phyloP scores from a whole-genome alignment of 495 filamentous ascomycete species.

The Viridothelium virens region DNA sequence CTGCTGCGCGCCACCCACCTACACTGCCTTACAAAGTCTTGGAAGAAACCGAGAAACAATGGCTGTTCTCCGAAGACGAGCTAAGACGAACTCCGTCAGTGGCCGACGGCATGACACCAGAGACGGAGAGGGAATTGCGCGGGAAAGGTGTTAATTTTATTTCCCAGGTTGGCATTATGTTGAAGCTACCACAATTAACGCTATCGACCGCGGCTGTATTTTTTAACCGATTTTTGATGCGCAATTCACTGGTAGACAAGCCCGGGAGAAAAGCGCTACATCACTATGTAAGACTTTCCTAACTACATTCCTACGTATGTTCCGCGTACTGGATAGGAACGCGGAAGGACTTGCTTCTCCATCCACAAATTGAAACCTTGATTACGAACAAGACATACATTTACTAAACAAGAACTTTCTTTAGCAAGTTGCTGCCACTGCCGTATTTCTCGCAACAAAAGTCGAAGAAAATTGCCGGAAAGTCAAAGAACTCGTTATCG shows the following conservation, averaged over 20 bases:
- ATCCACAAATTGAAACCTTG: not conserved
- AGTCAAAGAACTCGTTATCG: conserved; percentile 84
- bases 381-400: conserved; percentile 3
- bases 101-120: conserved; percentile 66
- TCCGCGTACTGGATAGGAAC: no score
- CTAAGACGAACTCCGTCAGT: conserved; percentile 73
- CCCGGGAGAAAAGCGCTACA: conserved; percentile 60
- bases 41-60: conserved; percentile 58
- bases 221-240: conserved; percentile 93
- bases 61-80: conserved; percentile 83
- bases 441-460: conserved; percentile 90
- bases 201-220: conserved; percentile 86
- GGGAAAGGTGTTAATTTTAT: conserved; percentile 96
- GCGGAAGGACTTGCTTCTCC: conserved; percentile 8
- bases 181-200: conserved; percentile 86
- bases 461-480: conserved; percentile 93
- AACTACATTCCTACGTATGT: not conserved
- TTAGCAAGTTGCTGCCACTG: conserved; percentile 66
- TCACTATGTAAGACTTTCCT: conserved; percentile 58
- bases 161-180: conserved; percentile 81
- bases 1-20: conserved; percentile 28
- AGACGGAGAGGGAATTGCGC: conserved; percentile 67
- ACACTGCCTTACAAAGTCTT: conserved; percentile 40
- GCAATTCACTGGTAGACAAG: conserved; percentile 60
- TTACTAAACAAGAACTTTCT: conserved; percentile 28